phyloP scores from a whole-genome alignment of 2,329 filamentous ascomycete species.

The Aspergillus calidoustus region DNA sequence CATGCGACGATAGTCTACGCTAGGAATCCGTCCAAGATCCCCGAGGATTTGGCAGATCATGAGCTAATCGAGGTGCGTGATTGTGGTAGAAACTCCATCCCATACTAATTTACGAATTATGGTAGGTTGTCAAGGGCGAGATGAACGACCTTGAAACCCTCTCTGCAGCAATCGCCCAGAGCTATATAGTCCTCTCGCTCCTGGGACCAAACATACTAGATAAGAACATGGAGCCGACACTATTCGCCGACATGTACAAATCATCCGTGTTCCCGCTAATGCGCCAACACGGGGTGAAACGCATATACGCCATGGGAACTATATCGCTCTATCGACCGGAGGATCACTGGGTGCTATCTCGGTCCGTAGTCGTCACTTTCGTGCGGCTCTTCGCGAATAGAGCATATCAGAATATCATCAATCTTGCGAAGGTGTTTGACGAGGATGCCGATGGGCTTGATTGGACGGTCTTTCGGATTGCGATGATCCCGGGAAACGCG shows the following conservation, averaged over 20 bases:
- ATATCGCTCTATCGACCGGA: background rate
- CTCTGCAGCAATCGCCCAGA: slow-evolving; percentile 3
- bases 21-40: slow-evolving; percentile 9
- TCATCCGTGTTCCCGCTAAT: slow-evolving; percentile 6
- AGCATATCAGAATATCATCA: slow-evolving; percentile 1
- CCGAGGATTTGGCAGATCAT: background rate
- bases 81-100: too few species aligned
- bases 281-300: slow-evolving; percentile 2
- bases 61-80: slow-evolving; percentile 2
- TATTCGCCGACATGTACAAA: slow-evolving; percentile 5
- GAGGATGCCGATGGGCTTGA: background rate
- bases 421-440: slow-evolving; percentile 3
- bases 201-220: background rate
- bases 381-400: slow-evolving; percentile 4
- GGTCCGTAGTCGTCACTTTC: background rate
- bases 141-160: slow-evolving; percentile 6
- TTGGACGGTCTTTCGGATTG: slow-evolving; percentile 9
- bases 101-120: background rate
- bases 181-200: slow-evolving; percentile 4
- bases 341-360: background rate
- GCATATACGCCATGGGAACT: slow-evolving; percentile 7
- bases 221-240: background rate
- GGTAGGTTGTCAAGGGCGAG: slow-evolving; percentile 5
- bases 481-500: background rate
- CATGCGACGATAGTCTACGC: slow-evolving; percentile 9